Evolutionary conservation across 495 filamentous ascomycete species (phyloP).

Genomic region (Aspergillus heteromorphus): DNA sequence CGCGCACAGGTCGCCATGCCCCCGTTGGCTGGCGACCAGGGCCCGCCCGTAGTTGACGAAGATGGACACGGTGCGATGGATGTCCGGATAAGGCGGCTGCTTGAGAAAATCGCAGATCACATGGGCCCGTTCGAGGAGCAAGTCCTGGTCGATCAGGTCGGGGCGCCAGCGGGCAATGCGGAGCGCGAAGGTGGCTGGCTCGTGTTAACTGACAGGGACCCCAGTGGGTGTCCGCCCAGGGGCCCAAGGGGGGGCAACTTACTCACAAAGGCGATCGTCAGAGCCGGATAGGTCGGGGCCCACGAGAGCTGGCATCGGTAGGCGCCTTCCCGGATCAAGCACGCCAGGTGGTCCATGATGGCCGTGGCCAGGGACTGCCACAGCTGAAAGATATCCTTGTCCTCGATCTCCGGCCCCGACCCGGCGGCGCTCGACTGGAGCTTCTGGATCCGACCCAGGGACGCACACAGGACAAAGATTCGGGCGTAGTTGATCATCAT

Average conservation of each 20-base stretch:
- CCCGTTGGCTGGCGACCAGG: conserved; percentile 29
- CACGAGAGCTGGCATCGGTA: conserved; percentile 37
- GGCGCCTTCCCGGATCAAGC: conserved; percentile 31
- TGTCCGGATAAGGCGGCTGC: conserved; percentile 39
- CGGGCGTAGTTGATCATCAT: conserved; percentile 36
- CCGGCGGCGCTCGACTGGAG: conserved; percentile 23
- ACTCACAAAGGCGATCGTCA: conserved; percentile 42
- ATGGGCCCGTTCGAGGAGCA: conserved; percentile 33
- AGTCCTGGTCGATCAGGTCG: conserved; percentile 29
- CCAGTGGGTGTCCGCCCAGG: not conserved
- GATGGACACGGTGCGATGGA: conserved; percentile 40
- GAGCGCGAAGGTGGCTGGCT: conserved; percentile 35
- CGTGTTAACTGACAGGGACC: not conserved
- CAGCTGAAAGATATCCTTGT: conserved; percentile 26
- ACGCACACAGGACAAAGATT: conserved; percentile 34
- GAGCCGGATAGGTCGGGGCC: conserved; percentile 37
- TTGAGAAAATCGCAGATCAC: conserved; percentile 37
- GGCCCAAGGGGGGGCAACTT: conserved; percentile 13
- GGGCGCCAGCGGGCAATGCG: conserved; percentile 39
- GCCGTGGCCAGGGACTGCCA: conserved; percentile 35
- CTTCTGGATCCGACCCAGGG: conserved; percentile 37
- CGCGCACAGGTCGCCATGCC: conserved; percentile 16
- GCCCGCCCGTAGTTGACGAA: conserved; percentile 40
- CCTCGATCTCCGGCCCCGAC: conserved; percentile 19
- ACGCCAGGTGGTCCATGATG: conserved; percentile 36